Evolutionary conservation across 2,329 filamentous ascomycete genomes (phyloP), one percentile per base, ranked within the genome.

Genomic region (Zarea fungicola): DNA sequence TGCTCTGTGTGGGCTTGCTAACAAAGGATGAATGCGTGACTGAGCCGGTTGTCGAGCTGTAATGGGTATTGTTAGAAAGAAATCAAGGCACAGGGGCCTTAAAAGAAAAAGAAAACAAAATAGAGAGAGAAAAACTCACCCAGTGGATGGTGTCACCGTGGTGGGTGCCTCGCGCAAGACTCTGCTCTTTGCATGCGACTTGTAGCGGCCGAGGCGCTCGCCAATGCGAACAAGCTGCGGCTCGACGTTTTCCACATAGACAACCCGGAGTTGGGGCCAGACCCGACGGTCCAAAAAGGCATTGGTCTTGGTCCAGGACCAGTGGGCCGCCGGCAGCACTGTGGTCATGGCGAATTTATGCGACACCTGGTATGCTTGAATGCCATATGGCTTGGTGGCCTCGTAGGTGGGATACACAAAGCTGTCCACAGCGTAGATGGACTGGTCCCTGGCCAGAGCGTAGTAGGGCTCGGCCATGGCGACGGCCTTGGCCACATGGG

Each of bases 201-300:
- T 83, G 66, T 90, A 88, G 41, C 86, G 77, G 34, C 90, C 91
- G 10, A 99, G 78, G 39, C 91, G 84, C 70, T 96, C 87, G 11
- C 89, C 88, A 60, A 99, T 97, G 59, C 90, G 89, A 49, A 92
- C 80, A 13, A 99, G 77, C 67, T 99, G 95, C 13, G 95, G 95
- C 69, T 97, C 91, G 4, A 99, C 91, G 58, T 95, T 96, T 61
- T 96, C 84, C 10, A 84, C 80, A 61, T 97, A 97, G 5, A 96
- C 71, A 13, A 87, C 77, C 22, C 86, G 82, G 10, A 96, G 54
- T 55, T 86, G 84, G 2, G 92, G 92, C 85, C 88, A 93, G 14
- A 97, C 72, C 2, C 83, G 84, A 40, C 81, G 80, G 50, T 89
- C 81, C 28, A 95, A 69, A 60, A 96, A 92, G 11, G 77, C 70